These are phyloP conservation scores for Dactylellina haptotyla DNA, from an alignment of 2,329 filamentous ascomycete species.

Conservation along the genomic window DNA sequence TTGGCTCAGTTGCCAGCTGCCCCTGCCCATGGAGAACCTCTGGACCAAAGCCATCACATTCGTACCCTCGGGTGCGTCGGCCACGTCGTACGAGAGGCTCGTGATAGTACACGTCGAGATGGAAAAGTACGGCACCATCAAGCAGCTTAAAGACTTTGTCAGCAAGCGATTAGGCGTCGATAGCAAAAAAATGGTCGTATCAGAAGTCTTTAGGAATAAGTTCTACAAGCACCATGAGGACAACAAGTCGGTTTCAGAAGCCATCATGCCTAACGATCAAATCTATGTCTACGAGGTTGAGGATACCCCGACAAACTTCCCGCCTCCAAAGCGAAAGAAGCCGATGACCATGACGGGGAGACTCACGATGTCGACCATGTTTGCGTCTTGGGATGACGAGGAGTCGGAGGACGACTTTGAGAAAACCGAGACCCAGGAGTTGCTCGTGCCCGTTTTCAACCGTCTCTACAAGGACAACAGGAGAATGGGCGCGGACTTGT, in stretches of 20 bases:
- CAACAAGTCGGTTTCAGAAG: constrained; percentile 73
- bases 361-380: constrained; percentile 58
- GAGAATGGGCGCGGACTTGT: constrained; percentile 53
- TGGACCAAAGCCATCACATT: constrained; percentile 81
- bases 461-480: constrained; percentile 58
- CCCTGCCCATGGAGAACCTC: constrained; percentile 84
- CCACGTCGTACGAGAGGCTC: constrained; percentile 59
- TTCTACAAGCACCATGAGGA: constrained; percentile 91
- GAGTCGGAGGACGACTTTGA: constrained; percentile 62
- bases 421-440: constrained; percentile 63
- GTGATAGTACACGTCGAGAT: constrained; percentile 80
- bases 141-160: constrained; percentile 74
- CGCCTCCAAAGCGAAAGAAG: constrained; percentile 67
- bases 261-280: constrained; percentile 72
- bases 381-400: constrained; percentile 58
- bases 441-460: constrained; percentile 66
- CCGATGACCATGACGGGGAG: constrained; percentile 58
- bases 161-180: constrained; percentile 74
- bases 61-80: constrained; percentile 77
- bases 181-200: constrained; percentile 76
- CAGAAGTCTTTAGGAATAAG: constrained; percentile 82
- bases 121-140: constrained; percentile 77
- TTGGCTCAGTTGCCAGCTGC: constrained; percentile 92
- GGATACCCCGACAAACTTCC: constrained; percentile 79
- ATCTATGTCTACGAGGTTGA: constrained; percentile 82